Percentiles rank a stretch among this genome's conserved stretches.
Conservation (phyloP, 2,329 filamentous ascomycete genomes). For the Paecilomyces sp. region DNA sequence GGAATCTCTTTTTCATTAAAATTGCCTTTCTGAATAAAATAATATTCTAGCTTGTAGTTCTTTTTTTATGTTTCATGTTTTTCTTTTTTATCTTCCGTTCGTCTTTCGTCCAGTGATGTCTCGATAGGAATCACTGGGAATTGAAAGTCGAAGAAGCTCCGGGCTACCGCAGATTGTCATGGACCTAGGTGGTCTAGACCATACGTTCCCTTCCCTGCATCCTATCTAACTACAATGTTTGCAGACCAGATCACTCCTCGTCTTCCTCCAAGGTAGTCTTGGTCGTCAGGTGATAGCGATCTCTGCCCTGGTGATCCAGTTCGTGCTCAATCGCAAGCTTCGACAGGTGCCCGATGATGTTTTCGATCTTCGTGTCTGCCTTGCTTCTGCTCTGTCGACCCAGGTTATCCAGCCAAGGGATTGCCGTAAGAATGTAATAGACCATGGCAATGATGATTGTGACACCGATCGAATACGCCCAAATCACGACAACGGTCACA, state of each 20-base stretch:
- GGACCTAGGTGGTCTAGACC: not conserved
- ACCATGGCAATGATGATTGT: slow-evolving; percentile 36
- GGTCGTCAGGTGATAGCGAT: slow-evolving; percentile 23
- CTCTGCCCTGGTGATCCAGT: slow-evolving; percentile 30
- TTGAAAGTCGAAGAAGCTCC: too few species aligned
- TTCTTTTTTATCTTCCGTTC: too few species aligned
- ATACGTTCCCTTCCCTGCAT: not conserved
- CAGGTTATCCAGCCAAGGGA: slow-evolving; percentile 28
- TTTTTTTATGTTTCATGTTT: too few species aligned
- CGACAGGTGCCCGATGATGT: slow-evolving; percentile 34
- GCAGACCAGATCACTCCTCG: slow-evolving; percentile 13
- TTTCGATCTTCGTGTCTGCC: slow-evolving; percentile 37
- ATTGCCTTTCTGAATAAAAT: too few species aligned
- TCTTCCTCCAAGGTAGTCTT: slow-evolving; percentile 23
- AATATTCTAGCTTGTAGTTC: too few species aligned
- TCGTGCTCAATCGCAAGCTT: slow-evolving; percentile 37
- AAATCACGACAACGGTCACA: slow-evolving; percentile 35
- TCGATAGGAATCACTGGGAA: too few species aligned
- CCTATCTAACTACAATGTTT: not conserved
- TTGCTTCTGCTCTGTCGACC: slow-evolving; percentile 32
- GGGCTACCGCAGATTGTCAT: too few species aligned
- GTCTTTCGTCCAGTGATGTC: too few species aligned
- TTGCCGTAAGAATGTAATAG: slow-evolving; percentile 29
- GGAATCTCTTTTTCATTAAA: too few species aligned
- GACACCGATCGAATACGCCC: slow-evolving; percentile 35